These are phyloP conservation scores for Trichophyton schoenleinii DNA, from an alignment of 2,329 filamentous ascomycete species.

Conservation along the genomic window DNA sequence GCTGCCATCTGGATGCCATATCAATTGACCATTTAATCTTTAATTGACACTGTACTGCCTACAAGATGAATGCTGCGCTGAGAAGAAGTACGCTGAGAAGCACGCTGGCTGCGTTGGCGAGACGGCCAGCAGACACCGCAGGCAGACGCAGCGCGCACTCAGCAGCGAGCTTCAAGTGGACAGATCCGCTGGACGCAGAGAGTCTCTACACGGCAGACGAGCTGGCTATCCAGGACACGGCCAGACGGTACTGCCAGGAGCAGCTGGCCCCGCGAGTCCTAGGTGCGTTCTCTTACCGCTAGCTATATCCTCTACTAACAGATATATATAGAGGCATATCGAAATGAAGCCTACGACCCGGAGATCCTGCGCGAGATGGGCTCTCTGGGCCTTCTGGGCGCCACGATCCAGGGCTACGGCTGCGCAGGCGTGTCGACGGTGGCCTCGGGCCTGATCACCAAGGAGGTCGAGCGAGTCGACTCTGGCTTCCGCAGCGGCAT, in stretches of 20 bases:
- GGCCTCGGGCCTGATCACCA: slow-evolving; percentile 77
- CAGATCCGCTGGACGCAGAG: slow-evolving; percentile 67
- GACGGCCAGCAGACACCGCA: slow-evolving; percentile 1
- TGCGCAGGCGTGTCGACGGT: slow-evolving; percentile 82
- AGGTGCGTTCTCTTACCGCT: slow-evolving; percentile 39
- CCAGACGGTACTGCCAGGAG: slow-evolving; percentile 89
- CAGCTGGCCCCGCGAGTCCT: slow-evolving; percentile 72
- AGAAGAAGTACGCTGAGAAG: slow-evolving; percentile 6
- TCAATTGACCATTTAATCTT: neutral
- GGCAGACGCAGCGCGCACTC: slow-evolving; percentile 6
- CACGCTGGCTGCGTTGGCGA: neutral
- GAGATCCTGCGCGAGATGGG: slow-evolving; percentile 87
- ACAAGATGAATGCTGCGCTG: slow-evolving; percentile 9
- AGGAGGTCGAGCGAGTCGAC: slow-evolving; percentile 81
- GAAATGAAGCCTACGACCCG: slow-evolving; percentile 74
- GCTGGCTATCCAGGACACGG: slow-evolving; percentile 75
- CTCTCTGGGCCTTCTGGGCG: slow-evolving; percentile 73
- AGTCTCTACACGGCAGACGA: slow-evolving; percentile 82
- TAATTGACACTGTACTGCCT: neutral
- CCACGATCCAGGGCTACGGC: slow-evolving; percentile 74
- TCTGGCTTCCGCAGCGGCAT: slow-evolving; percentile 86
- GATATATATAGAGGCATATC: slow-evolving; percentile 72
- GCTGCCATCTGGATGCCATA: neutral
- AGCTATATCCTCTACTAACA: neutral
- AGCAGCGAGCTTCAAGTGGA: slow-evolving; percentile 61